Evolutionary conservation across 148 eudicot species (phyloP), one percentile per base, ranked within the genome.

Genomic region (Chenopodium berlandieri): DNA sequence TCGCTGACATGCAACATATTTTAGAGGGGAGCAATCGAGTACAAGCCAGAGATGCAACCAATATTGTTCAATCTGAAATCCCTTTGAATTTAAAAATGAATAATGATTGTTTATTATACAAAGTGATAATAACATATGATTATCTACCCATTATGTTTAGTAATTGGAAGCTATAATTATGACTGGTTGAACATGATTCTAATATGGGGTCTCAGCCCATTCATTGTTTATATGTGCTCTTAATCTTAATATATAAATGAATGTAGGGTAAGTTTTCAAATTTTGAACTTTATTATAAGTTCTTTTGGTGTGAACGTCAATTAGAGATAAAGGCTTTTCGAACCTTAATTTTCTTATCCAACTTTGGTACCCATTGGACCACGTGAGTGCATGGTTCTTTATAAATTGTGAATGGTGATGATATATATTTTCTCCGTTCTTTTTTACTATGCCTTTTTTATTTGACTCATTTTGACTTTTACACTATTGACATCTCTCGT

Each of bases 191-290:
- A 4, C n/a, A 40, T 72, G 40, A 23, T 79, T 40, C 22, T 56
- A 31, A 27, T n/a, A 60, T 64, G 71, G 79, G 79, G 72, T 77
- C 71, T 65, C 50, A 74, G 82, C 82, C 82, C 77, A 80, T 80
- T 46, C 56, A 16, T 56, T 31, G 32, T 23, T 71, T 22, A 31
- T n/a, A 30, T 58, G 17, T 11, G 11, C 32, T n/a, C 25, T 40
- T 40, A 40, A 40, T 40, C 37, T 50, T 50, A 78, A 4, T 54
- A 30, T 27, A 47, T 8, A 4, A 68, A 3, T 30, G 34, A 8
- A 37, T n/a, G 67, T 48, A 79, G 50, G 66, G 12, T 27, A 54
- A 34, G 23, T 63, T 20, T 80, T 73, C 56, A n/a, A 80, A 80
- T 73, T 72, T 80, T 80, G 70, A 80, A 80, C 11, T 9, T 56